Evolutionary conservation across 192 early-diverging fungal genomes (phyloP).

Genomic region (Allomyces arbusculus): DNA sequence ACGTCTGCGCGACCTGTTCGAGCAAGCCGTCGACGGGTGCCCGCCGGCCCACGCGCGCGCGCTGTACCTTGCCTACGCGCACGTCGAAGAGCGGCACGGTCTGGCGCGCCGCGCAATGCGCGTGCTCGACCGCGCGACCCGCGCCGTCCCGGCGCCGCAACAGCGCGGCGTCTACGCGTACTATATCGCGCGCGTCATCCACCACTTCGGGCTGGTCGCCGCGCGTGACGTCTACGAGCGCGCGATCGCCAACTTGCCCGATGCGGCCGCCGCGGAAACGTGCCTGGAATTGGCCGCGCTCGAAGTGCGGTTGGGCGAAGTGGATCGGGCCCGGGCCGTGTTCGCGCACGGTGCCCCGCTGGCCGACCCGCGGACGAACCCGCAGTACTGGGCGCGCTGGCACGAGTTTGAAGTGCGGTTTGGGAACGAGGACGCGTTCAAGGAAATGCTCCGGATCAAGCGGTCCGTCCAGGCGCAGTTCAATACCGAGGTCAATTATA

Average conservation of each 20-base stretch:
- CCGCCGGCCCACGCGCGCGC: constrained; percentile 70
- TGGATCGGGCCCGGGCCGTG: constrained; percentile 81
- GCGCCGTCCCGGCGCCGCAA: constrained; percentile 28
- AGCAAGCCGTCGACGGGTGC: constrained; percentile 71
- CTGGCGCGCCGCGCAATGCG: constrained; percentile 77
- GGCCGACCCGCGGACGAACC: constrained; percentile 8
- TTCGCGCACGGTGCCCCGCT: constrained; percentile 60
- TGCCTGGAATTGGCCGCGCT: constrained; percentile 62
- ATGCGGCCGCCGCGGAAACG: constrained; percentile 54
- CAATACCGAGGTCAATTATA: constrained; percentile 50
- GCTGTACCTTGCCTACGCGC: constrained; percentile 74
- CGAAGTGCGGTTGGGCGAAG: constrained; percentile 78
- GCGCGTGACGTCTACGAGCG: constrained; percentile 80
- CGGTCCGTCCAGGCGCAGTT: constrained; percentile 67
- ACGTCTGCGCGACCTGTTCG: constrained; percentile 82
- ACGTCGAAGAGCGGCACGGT: constrained; percentile 80
- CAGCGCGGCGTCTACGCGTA: too few relatives aligned
- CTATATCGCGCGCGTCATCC: too few relatives aligned
- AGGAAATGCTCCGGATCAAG: constrained; percentile 90
- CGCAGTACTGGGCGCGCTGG: constrained; percentile 74
- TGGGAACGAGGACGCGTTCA: constrained; percentile 95
- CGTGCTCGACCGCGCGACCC: constrained; percentile 81
- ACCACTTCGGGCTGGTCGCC: constrained; percentile 55
- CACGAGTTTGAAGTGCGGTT: constrained; percentile 92
- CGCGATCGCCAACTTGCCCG: constrained; percentile 72